Base-by-base conservation (phyloP, 805 yeast species). In the Torulaspora quercuum region DNA sequence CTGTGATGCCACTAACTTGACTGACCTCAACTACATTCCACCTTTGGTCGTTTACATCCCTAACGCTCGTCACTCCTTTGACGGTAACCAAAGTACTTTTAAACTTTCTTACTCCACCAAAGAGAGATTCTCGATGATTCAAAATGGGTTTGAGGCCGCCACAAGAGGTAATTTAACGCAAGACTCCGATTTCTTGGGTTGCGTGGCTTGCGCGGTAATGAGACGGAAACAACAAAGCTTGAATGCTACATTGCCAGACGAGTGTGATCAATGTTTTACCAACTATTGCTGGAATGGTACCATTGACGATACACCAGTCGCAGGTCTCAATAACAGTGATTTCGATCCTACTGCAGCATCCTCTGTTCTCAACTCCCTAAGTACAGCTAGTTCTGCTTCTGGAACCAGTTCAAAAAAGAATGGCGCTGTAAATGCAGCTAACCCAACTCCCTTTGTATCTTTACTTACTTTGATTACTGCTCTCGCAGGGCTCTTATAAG, bases 121-220 rank as follows among this genome's bases (percentile, higher is more conserved):
- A 0, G 84, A 81, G 48, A 75, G 77, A 45, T 57, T 66, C 25
- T 67, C 70, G 0, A 74, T 86, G 72, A 73, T 86, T 41, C 59
- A 68, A 44, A 87, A 86, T 56, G 95, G 95, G 4, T 82, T 75
- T 53, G 84, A 82, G 51, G 72, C 76, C 12, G 73, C 80, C n/a
- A 70, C 88, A 1, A 72, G 81, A 52, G 68, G 70, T 42, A 85
- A 84, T 57, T 61, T 76, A 29, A 80, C 94, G 5, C 54, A 80
- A 15, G 94, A 84, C 49, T 58, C 66, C 7, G 76, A 81, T 25
- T 86, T 85, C 78, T 65, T 75, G 33, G 73, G 79, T 7, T 86
- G 95, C 67, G 72, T 86, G 32, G 84, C 84, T 3, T 86, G 95
- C 68, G 95, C 94, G 6, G 72, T 86, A 27, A 70, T 86, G 44